Evolutionary conservation across 805 yeast species (phyloP).

Genomic region (Wickerhamomyces queroliae): DNA sequence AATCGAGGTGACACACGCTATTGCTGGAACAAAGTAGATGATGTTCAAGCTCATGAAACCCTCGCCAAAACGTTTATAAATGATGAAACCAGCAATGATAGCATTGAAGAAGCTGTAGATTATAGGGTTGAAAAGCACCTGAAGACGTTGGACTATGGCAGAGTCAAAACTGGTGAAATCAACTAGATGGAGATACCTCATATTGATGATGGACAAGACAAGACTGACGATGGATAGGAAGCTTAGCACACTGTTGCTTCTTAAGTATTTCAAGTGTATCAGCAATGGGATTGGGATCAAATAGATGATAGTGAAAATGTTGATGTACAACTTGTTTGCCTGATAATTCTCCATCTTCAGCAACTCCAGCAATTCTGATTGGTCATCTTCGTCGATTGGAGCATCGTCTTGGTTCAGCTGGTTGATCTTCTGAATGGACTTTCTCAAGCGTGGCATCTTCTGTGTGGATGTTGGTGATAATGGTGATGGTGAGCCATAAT

Average conservation of each 20-base stretch:
- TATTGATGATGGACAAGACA: not conserved
- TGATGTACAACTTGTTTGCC: slow-evolving; percentile 11
- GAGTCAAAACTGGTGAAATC: not conserved
- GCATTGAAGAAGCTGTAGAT: not conserved
- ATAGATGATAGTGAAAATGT: slow-evolving; percentile 10
- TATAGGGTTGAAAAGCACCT: not conserved
- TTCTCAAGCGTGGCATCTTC: slow-evolving; percentile 12
- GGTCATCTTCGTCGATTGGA: slow-evolving; percentile 5
- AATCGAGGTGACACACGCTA: slow-evolving; percentile 5
- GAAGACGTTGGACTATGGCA: not conserved
- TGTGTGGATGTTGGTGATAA: not conserved
- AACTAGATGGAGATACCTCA: not conserved
- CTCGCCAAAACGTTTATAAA: not conserved
- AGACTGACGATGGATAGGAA: slow-evolving; percentile 2
- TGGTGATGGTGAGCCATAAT: too few species aligned
- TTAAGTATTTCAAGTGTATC: slow-evolving; percentile 6
- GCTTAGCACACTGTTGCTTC: slow-evolving; percentile 4
- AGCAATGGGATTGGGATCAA: slow-evolving; percentile 8
- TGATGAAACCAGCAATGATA: not conserved
- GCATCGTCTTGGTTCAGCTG: not conserved
- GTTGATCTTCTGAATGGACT: slow-evolving; percentile 11
- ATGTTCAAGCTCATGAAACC: slow-evolving; percentile 4
- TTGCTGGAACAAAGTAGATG: slow-evolving; percentile 16
- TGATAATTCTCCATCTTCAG: slow-evolving; percentile 7
- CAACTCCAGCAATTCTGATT: slow-evolving; percentile 14